Percentiles rank a stretch among this genome's conserved stretches.
Evolutionary conservation across 2,329 filamentous ascomycete species (phyloP).

Genomic region (Fusarium brachygibbosum): DNA sequence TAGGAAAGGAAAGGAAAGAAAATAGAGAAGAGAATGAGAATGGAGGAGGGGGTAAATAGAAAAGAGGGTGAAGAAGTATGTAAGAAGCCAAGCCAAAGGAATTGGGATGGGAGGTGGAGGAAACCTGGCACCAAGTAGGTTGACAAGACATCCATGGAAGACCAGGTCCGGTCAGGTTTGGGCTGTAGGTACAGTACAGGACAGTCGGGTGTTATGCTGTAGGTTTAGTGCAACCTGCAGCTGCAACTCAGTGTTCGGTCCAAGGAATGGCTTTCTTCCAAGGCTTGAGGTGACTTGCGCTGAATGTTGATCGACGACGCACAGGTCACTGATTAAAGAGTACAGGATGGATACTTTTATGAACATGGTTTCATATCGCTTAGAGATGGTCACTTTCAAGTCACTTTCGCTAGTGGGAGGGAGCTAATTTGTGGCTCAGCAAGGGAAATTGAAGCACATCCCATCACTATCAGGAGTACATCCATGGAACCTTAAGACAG

Average conservation of each 20-base stretch:
- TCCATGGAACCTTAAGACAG: neutral
- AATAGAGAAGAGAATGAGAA: slow-evolving; percentile 20
- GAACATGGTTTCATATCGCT: neutral
- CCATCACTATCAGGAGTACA: slow-evolving; percentile 19
- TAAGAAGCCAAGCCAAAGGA: slow-evolving; percentile 22
- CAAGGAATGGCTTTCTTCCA: slow-evolving; percentile 31
- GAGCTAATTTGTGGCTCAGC: slow-evolving; percentile 43
- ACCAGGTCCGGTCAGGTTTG: slow-evolving; percentile 14
- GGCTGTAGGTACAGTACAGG: neutral
- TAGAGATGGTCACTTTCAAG: slow-evolving; percentile 12
- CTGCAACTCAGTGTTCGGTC: slow-evolving; percentile 6
- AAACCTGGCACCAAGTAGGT: slow-evolving; percentile 41
- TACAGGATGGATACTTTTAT: slow-evolving; percentile 15
- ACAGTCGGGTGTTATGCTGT: neutral
- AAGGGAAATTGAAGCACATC: slow-evolving; percentile 38
- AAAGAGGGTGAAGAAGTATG: slow-evolving; percentile 28
- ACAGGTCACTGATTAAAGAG: slow-evolving; percentile 23
- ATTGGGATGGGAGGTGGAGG: slow-evolving; percentile 36
- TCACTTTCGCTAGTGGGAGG: slow-evolving; percentile 28
- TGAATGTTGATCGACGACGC: slow-evolving; percentile 29
- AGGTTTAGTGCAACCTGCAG: slow-evolving; percentile 30
- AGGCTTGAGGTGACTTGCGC: slow-evolving; percentile 17
- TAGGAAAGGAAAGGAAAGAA: slow-evolving; percentile 12
- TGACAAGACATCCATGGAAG: slow-evolving; percentile 15
- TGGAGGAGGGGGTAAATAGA: slow-evolving; percentile 33